Conservation (phyloP, 805 yeast genomes). For the Saccharomycopsis vini region DNA sequence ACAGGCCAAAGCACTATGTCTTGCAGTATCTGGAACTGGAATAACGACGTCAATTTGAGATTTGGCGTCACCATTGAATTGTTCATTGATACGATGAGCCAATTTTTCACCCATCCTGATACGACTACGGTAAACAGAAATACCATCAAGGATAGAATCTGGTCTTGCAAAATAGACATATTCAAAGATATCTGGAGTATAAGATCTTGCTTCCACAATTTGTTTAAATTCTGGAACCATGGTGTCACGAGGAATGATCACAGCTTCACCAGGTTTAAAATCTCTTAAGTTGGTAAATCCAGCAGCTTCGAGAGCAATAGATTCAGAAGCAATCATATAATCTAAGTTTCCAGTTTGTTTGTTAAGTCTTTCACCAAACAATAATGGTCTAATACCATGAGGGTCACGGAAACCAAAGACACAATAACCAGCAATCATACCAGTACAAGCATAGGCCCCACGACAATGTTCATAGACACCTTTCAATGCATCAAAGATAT, state of each 20-base stretch:
- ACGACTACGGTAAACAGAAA: conserved; percentile 87
- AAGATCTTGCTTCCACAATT: conserved; percentile 66
- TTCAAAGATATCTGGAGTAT: conserved; percentile 94
- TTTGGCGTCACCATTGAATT: conserved; percentile 36
- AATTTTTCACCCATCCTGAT: conserved; percentile 88
- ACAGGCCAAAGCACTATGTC: conserved; percentile 89
- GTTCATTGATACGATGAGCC: conserved; percentile 55
- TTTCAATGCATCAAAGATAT: conserved; percentile 74
- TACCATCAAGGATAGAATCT: conserved; percentile 93
- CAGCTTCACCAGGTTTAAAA: conserved; percentile 91
- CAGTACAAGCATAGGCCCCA: conserved; percentile 96
- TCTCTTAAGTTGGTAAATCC: conserved; percentile 76
- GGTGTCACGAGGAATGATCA: conserved; percentile 74
- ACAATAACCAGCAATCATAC: conserved; percentile 94
- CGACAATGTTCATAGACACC: conserved; percentile 76
- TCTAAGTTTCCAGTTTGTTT: conserved; percentile 62
- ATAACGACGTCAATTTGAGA: conserved; percentile 83
- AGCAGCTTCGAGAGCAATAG: conserved; percentile 89
- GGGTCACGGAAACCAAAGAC: conserved; percentile 95
- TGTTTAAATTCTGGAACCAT: conserved; percentile 75
- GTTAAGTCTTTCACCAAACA: conserved; percentile 72
- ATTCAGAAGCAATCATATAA: conserved; percentile 92
- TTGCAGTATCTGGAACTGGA: conserved; percentile 97
- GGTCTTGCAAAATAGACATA: conserved; percentile 98
- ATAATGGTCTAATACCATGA: conserved; percentile 87